Base-by-base conservation (phyloP, 176 grass and related monocot species). In the Oryza meyeriana region DNA sequence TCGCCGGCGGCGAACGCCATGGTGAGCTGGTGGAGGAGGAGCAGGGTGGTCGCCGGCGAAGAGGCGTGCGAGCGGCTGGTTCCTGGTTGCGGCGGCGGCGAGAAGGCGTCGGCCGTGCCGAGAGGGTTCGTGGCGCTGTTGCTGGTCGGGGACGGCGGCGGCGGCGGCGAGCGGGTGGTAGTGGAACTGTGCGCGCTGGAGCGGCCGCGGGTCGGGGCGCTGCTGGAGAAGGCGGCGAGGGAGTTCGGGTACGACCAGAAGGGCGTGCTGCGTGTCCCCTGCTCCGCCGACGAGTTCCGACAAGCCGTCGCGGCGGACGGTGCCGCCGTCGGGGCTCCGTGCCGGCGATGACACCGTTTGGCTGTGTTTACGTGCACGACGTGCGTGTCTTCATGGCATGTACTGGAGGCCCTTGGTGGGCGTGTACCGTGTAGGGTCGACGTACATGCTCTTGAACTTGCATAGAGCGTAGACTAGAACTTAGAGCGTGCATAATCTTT, bases 171-270 rank as follows among this genome's bases (percentile, higher is more conserved):
- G 85, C 27, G 84, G 34, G 76, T 93, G 33, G 70, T 90, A 76
- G 87, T 93, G 75, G 81, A 72, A 3, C 41, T 87, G 59, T 61
- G 73, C 32, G 64, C 74, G 52, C 72, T 93, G 52, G 72, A 66
- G 28, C 62, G 63, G 64, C 87, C 87, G 12, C 39, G 74, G 76
- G 61, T 93, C 6, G 45, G 52, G 18, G 88, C 59, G 41, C 64
- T 94, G 83, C 79, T 94, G 50, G 80, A 91, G 27, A 74, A 41
- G 89, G 88, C 88, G 5, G 83, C 71, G 71, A 40, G 50, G 31
- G 86, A 91, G 79, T 81, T 91, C 61, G 92, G 89, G 6, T 87
- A 94, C 66, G 36, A 20, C 26, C 89, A 87, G 52, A 41, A 85
- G 78, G 76, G 92, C 62, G 66, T 91, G 35, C 79, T 94, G 12